These are phyloP conservation scores for Solanum tacnaense DNA, from an alignment of 257 asterid genomes.

Conservation along the genomic window DNA sequence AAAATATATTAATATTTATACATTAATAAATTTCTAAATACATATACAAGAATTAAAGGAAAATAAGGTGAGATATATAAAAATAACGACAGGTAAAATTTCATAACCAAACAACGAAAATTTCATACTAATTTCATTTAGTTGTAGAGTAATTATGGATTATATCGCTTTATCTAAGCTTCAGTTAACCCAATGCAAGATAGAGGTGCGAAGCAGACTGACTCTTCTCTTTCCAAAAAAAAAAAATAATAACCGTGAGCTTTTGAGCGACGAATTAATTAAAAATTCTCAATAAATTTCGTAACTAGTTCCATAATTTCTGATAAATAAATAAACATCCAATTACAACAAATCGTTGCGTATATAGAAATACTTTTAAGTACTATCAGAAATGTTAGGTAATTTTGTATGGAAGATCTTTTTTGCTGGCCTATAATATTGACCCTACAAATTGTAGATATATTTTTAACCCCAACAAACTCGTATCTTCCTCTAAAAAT, in stretches of 20 bases:
- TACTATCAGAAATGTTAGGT: slow-evolving; percentile 1
- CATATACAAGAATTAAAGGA: background rate
- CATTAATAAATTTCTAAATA: background rate
- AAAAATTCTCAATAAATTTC: no score
- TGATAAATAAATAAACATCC: background rate
- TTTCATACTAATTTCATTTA: no score
- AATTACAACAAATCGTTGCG: background rate
- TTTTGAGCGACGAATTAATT: background rate
- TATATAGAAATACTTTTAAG: background rate
- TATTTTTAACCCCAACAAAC: background rate
- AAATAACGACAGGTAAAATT: no score
- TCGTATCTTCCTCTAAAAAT: slow-evolving; percentile 18
- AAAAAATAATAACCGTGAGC: no score
- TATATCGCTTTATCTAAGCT: no score
- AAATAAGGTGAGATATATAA: no score
- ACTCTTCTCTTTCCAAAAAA: no score
- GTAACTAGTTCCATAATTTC: no score
- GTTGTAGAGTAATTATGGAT: background rate
- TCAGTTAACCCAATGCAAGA: no score
- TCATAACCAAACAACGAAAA: background rate
- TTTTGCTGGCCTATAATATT: slow-evolving; percentile 9
- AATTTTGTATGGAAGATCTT: slow-evolving; percentile 1
- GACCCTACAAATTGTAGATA: background rate
- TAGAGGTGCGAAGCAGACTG: no score
- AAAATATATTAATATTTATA: background rate